Evolutionary conservation across 805 yeast genomes (phyloP).

Genomic region (Debaryomyces prosopidis): DNA sequence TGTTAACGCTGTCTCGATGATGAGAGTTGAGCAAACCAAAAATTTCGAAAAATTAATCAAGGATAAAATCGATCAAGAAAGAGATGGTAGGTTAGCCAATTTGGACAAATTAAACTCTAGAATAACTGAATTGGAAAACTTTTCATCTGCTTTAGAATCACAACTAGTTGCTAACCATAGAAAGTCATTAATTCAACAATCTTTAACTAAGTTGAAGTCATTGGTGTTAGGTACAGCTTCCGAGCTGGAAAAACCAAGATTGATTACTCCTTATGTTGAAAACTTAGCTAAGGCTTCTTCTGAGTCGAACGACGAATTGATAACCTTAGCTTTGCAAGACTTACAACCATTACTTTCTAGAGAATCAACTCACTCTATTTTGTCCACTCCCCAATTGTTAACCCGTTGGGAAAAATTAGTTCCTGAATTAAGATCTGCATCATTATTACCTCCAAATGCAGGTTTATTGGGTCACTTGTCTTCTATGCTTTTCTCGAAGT

Average conservation of each 20-base stretch:
- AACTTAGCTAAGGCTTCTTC: slow-evolving; percentile 21
- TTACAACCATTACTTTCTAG: slow-evolving; percentile 35
- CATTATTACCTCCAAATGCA: slow-evolving; percentile 91
- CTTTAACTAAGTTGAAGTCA: slow-evolving; percentile 34
- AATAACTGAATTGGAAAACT: slow-evolving; percentile 55
- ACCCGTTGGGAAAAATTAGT: slow-evolving; percentile 77
- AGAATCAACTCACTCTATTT: slow-evolving; percentile 51
- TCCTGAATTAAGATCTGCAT: slow-evolving; percentile 85
- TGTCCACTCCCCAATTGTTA: slow-evolving; percentile 75
- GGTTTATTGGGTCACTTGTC: slow-evolving; percentile 91
- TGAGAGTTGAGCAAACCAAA: slow-evolving; percentile 67
- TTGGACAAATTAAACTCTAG: slow-evolving; percentile 59
- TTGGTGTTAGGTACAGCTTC: slow-evolving; percentile 21
- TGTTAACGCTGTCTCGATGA: slow-evolving; percentile 66
- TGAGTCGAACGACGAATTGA: slow-evolving; percentile 32
- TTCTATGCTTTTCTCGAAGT: slow-evolving; percentile 72
- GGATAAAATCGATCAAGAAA: slow-evolving; percentile 41
- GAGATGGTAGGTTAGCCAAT: slow-evolving; percentile 75
- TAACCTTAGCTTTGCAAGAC: slow-evolving; percentile 31
- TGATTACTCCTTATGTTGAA: slow-evolving; percentile 40
- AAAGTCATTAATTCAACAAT: slow-evolving; percentile 30
- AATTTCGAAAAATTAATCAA: slow-evolving; percentile 37
- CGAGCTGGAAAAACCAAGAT: slow-evolving; percentile 24
- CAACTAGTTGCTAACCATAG: slow-evolving; percentile 36
- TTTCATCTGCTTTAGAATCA: slow-evolving; percentile 45